Conservation (phyloP, 371 early-diverging fungal genomes). For the Circinella minor region DNA sequence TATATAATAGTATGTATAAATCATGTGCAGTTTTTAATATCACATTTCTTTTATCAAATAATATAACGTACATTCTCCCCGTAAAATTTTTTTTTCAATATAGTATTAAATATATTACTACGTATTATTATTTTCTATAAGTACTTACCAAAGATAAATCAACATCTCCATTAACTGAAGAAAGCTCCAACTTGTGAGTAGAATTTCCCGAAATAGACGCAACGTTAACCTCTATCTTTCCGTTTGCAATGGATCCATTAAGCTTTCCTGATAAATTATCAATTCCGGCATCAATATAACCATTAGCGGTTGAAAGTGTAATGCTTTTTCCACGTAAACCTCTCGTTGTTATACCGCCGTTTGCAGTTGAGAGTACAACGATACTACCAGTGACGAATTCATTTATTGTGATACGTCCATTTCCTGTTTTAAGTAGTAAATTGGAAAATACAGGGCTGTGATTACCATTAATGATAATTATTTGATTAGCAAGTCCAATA, state of each 20-base stretch:
- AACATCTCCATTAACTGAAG: conserved; percentile 3
- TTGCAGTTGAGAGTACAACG: background rate
- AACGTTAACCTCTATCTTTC: background rate
- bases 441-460: background rate
- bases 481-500: background rate
- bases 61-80: too few species aligned
- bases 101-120: too few species aligned
- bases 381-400: background rate
- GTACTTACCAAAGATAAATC: background rate
- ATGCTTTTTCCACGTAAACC: background rate
- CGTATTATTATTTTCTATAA: background rate
- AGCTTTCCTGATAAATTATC: background rate
- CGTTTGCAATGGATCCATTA: background rate
- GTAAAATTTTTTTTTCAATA: background rate
- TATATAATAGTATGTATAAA: too few species aligned
- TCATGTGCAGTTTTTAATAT: too few species aligned
- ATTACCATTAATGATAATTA: background rate
- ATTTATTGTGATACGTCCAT: background rate
- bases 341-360: background rate
- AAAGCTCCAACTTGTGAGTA: background rate
- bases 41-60: too few species aligned
- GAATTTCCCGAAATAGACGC: background rate
- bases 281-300: background rate
- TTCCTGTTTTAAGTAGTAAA: background rate
- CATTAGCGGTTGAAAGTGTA: background rate